Evolutionary conservation across 192 early-diverging fungal species (phyloP), one percentile per base, ranked within the genome.

Genomic region (Glomus cerebriforme): DNA sequence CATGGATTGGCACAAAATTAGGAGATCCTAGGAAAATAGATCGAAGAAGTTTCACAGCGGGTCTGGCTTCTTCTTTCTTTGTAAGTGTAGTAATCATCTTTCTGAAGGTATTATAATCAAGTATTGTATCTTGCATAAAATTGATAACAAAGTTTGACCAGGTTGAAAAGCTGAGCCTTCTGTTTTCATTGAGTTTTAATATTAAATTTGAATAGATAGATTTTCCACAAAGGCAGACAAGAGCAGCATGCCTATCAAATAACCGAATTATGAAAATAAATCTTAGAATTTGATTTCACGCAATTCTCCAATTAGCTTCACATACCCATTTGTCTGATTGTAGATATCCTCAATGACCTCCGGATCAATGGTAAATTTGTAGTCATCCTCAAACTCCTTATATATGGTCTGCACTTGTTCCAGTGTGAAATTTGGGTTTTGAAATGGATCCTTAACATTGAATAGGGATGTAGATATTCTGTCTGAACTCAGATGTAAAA

Each of bases 301-400:
- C 59, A 35, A 45, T 34, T 62, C 8, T 60, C 71, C 29, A 47
- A 60, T 45, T 17, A 75, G 31, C 47, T 75, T 66, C 59, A 70
- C 74, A 71, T 77, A 83, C 75, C 62, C 79, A 73, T 77, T 80
- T 34, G 82, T 77, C 70, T 67, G 73, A 0, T 10, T 31, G 65
- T 77, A 83, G 8, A 83, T 83, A 26, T 78, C 75, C 8, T 80
- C 59, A 26, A 83, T 66, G 37, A 83, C 63, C 13, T 68, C 54
- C 1, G 27, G 58, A 29, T 80, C 82, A 63, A 83, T 80, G 29
- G 66, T 73, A n/a, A 79, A 63, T 2, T 62, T 59, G 26, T 7
- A 59, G 17, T 79, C 47, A 29, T 59, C 22, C 27, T 6, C 78
- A 70, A 71, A 79, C 35, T 79, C 47, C 12, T 59, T 59, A 15